Conservation (phyloP, 2,329 filamentous ascomycete genomes). For the Fusarium floridanum region DNA sequence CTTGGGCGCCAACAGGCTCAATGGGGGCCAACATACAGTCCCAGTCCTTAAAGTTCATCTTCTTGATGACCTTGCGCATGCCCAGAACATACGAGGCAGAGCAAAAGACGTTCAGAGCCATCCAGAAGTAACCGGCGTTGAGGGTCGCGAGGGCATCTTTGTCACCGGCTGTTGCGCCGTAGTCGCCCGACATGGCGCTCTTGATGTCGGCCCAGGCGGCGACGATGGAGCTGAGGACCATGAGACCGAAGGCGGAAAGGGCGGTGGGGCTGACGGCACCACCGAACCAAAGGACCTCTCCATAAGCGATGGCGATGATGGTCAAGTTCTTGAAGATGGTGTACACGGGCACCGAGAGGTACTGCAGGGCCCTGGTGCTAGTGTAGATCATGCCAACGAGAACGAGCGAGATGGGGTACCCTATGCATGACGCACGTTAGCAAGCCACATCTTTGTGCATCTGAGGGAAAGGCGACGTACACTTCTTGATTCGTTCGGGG, state of each 20-base stretch:
- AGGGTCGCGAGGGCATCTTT: conserved; percentile 84
- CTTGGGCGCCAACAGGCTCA: not conserved
- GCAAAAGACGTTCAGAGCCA: conserved; percentile 96
- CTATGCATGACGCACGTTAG: conserved; percentile 58
- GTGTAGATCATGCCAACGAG: conserved; percentile 99
- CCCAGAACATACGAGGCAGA: conserved; percentile 89
- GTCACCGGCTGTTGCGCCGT: conserved; percentile 52
- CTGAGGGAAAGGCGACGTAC: conserved; percentile 62
- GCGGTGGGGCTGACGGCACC: conserved; percentile 89
- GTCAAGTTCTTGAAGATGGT: conserved; percentile 99
- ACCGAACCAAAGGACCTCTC: conserved; percentile 98
- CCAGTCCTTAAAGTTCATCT: conserved; percentile 99
- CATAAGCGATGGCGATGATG: conserved; percentile 98
- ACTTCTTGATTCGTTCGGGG: conserved; percentile 89
- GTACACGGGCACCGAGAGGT: conserved; percentile 96
- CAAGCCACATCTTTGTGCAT: not conserved
- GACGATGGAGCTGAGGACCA: conserved; percentile 94
- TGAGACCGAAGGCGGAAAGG: conserved; percentile 92
- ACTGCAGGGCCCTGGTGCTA: conserved; percentile 94
- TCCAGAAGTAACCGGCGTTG: conserved; percentile 97
- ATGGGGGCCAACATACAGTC: conserved; percentile 78
- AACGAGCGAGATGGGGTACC: conserved; percentile 96
- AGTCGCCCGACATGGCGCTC: conserved; percentile 77
- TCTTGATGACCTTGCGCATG: conserved; percentile 99
- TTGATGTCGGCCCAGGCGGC: conserved; percentile 98